These are phyloP conservation scores for Cytidiella melzeri DNA, from an alignment of 768 basidiomycete genomes.

Conservation along the genomic window DNA sequence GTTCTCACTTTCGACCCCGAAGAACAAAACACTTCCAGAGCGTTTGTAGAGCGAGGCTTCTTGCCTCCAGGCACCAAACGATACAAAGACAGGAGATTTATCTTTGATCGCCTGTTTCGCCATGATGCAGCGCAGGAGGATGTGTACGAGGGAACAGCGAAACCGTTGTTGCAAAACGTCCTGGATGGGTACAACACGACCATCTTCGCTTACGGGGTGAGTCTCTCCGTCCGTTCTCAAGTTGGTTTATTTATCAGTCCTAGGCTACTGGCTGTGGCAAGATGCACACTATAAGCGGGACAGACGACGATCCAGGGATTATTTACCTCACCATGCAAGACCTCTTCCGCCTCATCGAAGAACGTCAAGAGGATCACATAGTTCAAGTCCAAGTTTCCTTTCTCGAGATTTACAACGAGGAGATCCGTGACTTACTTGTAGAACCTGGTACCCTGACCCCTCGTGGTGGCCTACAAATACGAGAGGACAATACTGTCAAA, in stretches of 20 bases:
- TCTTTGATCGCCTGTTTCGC: constrained; percentile 92
- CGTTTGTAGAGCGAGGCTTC: constrained; percentile 83
- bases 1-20: constrained; percentile 95
- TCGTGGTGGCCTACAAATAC: constrained; percentile 84
- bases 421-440: constrained; percentile 89
- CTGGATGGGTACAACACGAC: constrained; percentile 96
- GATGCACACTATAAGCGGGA: constrained; percentile 97
- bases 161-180: constrained; percentile 77
- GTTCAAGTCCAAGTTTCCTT: constrained; percentile 90
- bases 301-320: constrained; percentile 80
- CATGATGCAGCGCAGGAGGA: constrained; percentile 77
- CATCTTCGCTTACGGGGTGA: constrained; percentile 96
- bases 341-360: constrained; percentile 89
- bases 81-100: constrained; percentile 95
- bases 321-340: constrained; percentile 98
- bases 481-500: constrained; percentile 92
- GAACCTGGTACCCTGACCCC: constrained; percentile 60
- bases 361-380: constrained; percentile 78
- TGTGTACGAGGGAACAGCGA: constrained; percentile 82
- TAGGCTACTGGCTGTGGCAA: constrained; percentile 99
- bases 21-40: constrained; percentile 73
- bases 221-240: constrained; percentile 24
- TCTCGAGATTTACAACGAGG: constrained; percentile 98
- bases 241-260: background rate
- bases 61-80: constrained; percentile 83